phyloP scores from a whole-genome alignment of 768 basidiomycete species.

The Boletus sp. region DNA sequence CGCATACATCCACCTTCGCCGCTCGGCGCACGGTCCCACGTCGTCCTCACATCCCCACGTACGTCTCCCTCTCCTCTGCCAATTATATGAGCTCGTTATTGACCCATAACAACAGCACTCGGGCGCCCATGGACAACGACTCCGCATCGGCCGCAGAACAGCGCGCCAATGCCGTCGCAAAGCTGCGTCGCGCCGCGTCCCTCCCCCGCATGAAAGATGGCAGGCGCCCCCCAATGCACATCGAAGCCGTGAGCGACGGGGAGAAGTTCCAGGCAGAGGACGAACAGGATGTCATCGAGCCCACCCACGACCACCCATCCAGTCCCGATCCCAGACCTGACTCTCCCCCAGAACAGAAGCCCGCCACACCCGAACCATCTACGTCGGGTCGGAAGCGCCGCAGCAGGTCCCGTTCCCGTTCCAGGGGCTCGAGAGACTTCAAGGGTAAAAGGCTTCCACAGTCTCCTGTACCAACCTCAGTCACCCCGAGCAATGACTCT shows the following conservation, averaged over 20 bases:
- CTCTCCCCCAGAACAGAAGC: slow-evolving; percentile 28
- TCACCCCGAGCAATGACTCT: slow-evolving; percentile 58
- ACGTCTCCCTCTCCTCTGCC: not conserved
- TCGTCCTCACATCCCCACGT: not conserved
- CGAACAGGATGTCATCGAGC: slow-evolving; percentile 15
- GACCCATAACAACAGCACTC: slow-evolving; percentile 1
- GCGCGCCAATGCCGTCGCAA: slow-evolving; percentile 84
- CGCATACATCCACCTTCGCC: slow-evolving; percentile 12
- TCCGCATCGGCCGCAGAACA: slow-evolving; percentile 60
- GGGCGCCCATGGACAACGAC: slow-evolving; percentile 34
- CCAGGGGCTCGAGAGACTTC: slow-evolving; percentile 66
- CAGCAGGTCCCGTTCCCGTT: slow-evolving; percentile 63
- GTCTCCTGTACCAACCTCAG: slow-evolving; percentile 42
- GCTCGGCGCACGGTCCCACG: slow-evolving; percentile 5
- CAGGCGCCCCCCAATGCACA: slow-evolving; percentile 81
- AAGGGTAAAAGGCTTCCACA: slow-evolving; percentile 57
- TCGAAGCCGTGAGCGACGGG: slow-evolving; percentile 79
- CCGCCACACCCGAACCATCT: slow-evolving; percentile 41
- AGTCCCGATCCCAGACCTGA: slow-evolving; percentile 24
- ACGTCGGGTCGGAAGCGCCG: slow-evolving; percentile 55
- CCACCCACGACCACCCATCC: slow-evolving; percentile 3
- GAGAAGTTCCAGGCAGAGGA: slow-evolving; percentile 53
- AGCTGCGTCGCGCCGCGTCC: slow-evolving; percentile 88
- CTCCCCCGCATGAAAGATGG: slow-evolving; percentile 91
- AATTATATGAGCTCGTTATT: not conserved